These are phyloP conservation scores for Fragosphaeria purpurea DNA, from an alignment of 2,329 filamentous ascomycete genomes.

Conservation along the genomic window DNA sequence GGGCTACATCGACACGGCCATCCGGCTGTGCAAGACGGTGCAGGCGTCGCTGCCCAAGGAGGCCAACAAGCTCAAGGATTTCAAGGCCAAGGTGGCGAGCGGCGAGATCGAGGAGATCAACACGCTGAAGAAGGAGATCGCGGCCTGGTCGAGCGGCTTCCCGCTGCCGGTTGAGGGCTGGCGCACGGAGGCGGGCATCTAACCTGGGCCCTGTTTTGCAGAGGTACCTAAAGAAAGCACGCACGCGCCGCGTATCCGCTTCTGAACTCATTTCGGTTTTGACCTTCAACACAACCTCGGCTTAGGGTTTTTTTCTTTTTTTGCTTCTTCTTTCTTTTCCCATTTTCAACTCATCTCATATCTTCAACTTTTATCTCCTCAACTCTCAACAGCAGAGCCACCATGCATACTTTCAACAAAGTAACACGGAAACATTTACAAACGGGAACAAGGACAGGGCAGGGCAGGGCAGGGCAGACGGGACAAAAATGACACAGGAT, in stretches of 20 bases:
- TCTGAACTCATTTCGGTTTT: no score
- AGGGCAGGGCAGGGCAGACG: not conserved
- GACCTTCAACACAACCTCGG: no score
- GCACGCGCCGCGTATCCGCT: no score
- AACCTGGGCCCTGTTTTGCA: slow-evolving; percentile 19
- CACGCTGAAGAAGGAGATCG: slow-evolving; percentile 79
- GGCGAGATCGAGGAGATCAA: slow-evolving; percentile 76
- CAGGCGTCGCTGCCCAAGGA: slow-evolving; percentile 83
- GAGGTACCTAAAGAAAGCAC: not conserved
- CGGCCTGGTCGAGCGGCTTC: slow-evolving; percentile 78
- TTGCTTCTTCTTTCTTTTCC: not conserved
- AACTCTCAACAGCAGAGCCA: slow-evolving; percentile 2
- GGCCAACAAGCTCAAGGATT: slow-evolving; percentile 99
- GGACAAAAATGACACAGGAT: not conserved
- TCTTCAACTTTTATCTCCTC: not conserved
- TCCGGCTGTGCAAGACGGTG: slow-evolving; percentile 84
- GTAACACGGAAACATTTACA: not conserved
- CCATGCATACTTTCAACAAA: slow-evolving; percentile 7
- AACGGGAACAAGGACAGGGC: not conserved
- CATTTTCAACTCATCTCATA: not conserved
- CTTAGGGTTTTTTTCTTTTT: not conserved
- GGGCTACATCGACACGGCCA: slow-evolving; percentile 75
- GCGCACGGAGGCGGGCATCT: slow-evolving; percentile 51
- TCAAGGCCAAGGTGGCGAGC: slow-evolving; percentile 80
- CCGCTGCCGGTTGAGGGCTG: slow-evolving; percentile 78